Evolutionary conservation across 1,284 basidiomycete genomes (phyloP).

Genomic region (Cutaneotrichosporon sp.): DNA sequence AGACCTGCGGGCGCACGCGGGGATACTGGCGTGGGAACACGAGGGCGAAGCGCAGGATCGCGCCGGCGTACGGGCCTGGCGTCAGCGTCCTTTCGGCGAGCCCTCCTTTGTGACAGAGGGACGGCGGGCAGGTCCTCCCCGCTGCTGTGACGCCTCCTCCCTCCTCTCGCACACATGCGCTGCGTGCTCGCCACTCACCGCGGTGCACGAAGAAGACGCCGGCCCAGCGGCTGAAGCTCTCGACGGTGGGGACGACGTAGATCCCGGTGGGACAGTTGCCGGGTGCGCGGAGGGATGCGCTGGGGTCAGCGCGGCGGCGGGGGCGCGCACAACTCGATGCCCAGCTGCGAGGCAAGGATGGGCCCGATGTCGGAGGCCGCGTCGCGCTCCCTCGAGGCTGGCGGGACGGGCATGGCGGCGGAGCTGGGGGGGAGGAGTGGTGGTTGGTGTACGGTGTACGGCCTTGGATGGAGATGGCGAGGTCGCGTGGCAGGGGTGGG

Average conservation of each 20-base stretch:
- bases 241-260: constrained; percentile 71
- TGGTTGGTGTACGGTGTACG: too few species aligned
- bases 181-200: too few species aligned
- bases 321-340: constrained; percentile 25
- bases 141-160: too few species aligned
- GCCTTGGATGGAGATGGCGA: not conserved
- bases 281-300: constrained; percentile 44
- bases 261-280: constrained; percentile 79
- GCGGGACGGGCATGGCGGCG: constrained; percentile 5
- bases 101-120: too few species aligned
- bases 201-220: constrained; percentile 82
- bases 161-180: too few species aligned
- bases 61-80: constrained; percentile 76
- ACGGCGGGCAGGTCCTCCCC: too few species aligned
- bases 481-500: not conserved
- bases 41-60: constrained; percentile 75
- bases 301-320: constrained; percentile 17
- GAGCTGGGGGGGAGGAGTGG: too few species aligned
- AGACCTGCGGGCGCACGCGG: constrained; percentile 65
- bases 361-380: constrained; percentile 16
- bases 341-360: constrained; percentile 25
- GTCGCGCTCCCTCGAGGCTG: constrained; percentile 47
- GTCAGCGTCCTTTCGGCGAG: too few species aligned
- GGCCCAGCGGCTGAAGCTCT: constrained; percentile 71
- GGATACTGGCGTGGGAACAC: constrained; percentile 76